These are phyloP conservation scores for Boechera divaricarpa DNA, from an alignment of 345 rosid genomes.

Conservation along the genomic window DNA sequence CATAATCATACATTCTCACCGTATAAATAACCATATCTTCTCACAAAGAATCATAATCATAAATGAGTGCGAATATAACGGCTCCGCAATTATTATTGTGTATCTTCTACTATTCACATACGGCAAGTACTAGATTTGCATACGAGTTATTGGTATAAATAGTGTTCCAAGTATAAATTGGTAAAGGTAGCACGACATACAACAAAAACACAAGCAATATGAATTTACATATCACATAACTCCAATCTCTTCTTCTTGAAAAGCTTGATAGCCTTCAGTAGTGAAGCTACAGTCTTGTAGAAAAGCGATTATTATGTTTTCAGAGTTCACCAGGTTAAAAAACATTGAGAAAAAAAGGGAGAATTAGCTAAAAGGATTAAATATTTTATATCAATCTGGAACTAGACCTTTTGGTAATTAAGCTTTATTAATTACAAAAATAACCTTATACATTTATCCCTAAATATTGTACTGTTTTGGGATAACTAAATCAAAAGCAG, in stretches of 20 bases:
- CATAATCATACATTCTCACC: slow-evolving; percentile 12
- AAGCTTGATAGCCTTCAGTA: background rate
- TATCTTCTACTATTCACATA: background rate
- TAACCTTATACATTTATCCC: too few relatives aligned
- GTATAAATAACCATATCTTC: background rate
- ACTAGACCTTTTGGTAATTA: too few relatives aligned
- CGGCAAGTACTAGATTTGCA: background rate
- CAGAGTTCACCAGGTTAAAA: background rate
- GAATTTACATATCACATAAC: background rate
- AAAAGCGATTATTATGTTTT: background rate
- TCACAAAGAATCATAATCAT: background rate
- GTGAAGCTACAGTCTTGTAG: too few relatives aligned
- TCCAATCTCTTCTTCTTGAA: background rate
- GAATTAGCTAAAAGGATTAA: too few relatives aligned
- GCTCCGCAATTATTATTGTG: background rate
- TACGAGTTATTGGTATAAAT: too few relatives aligned
- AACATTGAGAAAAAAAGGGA: background rate
- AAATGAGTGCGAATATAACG: background rate
- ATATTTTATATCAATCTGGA: too few relatives aligned
- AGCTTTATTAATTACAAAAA: too few relatives aligned
- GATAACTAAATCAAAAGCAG: too few relatives aligned
- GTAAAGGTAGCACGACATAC: background rate
- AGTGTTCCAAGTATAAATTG: background rate
- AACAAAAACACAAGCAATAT: background rate
- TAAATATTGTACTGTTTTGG: too few relatives aligned